Conservation (phyloP, 1,139 yeast species). For the Ashbya aceris region DNA sequence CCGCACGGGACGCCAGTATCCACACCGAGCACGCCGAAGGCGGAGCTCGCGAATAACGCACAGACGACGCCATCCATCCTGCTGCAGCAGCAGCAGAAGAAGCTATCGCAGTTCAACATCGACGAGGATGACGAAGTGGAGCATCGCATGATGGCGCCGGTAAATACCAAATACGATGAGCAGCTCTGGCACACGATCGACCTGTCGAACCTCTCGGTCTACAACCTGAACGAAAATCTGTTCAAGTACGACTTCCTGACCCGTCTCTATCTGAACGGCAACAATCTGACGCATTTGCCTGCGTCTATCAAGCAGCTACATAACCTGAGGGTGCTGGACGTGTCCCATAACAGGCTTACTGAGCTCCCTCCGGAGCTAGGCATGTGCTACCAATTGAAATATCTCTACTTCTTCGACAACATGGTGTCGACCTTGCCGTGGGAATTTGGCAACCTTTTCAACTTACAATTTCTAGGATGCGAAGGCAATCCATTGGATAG, state of each 20-base stretch:
- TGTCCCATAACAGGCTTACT: conserved; percentile 66
- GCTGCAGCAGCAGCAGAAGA: conserved; percentile 55
- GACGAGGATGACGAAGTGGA: conserved; percentile 59
- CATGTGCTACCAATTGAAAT: conserved; percentile 67
- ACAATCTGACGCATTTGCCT: conserved; percentile 64
- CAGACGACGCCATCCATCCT: conserved; percentile 30
- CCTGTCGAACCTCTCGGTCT: conserved; percentile 79
- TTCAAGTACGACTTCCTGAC: conserved; percentile 81
- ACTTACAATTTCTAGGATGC: conserved; percentile 77
- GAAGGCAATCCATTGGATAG: conserved; percentile 86
- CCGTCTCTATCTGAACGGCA: conserved; percentile 79
- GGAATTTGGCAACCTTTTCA: conserved; percentile 80
- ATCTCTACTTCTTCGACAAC: conserved; percentile 82
- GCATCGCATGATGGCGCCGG: conserved; percentile 54
- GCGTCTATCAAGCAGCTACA: conserved; percentile 57
- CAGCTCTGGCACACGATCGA: conserved; percentile 95
- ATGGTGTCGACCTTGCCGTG: conserved; percentile 64
- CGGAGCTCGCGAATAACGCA: conserved; percentile 19
- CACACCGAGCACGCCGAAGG: conserved; percentile 28
- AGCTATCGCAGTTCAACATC: conserved; percentile 45
- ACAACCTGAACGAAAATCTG: conserved; percentile 58
- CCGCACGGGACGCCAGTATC: conserved; percentile 12
- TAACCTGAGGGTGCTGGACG: conserved; percentile 74
- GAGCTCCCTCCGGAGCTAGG: conserved; percentile 79
- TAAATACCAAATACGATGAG: conserved; percentile 45